Conservation (phyloP, 257 asterid genomes). For the Solanum corneliomulleri region DNA sequence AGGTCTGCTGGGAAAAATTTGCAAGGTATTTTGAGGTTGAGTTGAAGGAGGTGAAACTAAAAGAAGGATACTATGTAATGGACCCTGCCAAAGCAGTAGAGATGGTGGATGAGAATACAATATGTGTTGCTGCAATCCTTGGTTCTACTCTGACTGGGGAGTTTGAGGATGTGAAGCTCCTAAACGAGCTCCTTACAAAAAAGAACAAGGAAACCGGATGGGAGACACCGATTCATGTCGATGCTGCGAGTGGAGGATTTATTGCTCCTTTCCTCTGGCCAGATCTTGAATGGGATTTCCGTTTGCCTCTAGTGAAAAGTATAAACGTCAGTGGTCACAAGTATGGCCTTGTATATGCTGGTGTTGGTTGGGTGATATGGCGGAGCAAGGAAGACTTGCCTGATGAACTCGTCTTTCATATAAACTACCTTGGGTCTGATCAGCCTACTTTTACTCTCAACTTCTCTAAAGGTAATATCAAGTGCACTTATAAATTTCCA, state of each 20-base stretch:
- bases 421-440: conserved; percentile 69
- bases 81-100: conserved; percentile 60
- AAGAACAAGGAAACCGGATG: conserved; percentile 63
- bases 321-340: conserved; percentile 80
- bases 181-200: conserved; percentile 35
- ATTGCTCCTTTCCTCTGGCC: conserved; percentile 65
- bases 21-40: conserved; percentile 77
- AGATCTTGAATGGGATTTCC: conserved; percentile 78
- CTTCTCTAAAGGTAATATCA: conserved; percentile 52
- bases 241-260: conserved; percentile 89
- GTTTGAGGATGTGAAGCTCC: conserved; percentile 71
- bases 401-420: conserved; percentile 62
- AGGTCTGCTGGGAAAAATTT: conserved; percentile 86
- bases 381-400: conserved; percentile 55
- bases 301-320: conserved; percentile 65
- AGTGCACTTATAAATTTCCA: neutral
- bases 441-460: conserved; percentile 81
- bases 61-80: conserved; percentile 61
- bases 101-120: conserved; percentile 69
- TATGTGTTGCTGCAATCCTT: conserved; percentile 67
- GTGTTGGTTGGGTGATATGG: conserved; percentile 81
- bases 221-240: conserved; percentile 73
- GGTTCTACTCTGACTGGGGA: conserved; percentile 76
- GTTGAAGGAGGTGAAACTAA: conserved; percentile 59
- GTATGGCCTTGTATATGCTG: conserved; percentile 71